Evolutionary conservation across 2,329 filamentous ascomycete genomes (phyloP).

Genomic region (Aspergillus latus): DNA sequence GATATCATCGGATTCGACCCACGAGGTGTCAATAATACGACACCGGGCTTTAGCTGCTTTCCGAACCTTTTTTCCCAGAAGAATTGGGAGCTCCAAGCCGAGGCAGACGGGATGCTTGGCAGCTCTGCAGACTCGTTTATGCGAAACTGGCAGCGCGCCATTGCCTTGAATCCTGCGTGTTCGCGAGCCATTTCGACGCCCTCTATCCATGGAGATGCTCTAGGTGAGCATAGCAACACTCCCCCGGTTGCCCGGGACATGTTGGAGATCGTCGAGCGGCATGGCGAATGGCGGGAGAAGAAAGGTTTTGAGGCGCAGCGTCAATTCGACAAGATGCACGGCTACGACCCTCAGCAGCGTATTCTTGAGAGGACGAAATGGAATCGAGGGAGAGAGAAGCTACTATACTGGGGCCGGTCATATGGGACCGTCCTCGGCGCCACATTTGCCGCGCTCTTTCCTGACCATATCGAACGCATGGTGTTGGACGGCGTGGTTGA

Average conservation of each 20-base stretch:
- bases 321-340: constrained; percentile 17
- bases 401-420: constrained; percentile 46
- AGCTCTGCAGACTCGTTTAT: constrained; percentile 29
- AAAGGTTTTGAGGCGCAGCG: constrained; percentile 29
- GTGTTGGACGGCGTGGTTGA: constrained; percentile 42
- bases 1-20: constrained; percentile 49
- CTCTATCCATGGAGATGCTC: constrained; percentile 21
- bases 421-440: constrained; percentile 50
- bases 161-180: constrained; percentile 36
- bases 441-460: constrained; percentile 49
- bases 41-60: constrained; percentile 43
- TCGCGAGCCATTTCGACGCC: constrained; percentile 25
- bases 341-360: constrained; percentile 20
- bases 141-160: constrained; percentile 35
- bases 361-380: constrained; percentile 32
- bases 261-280: constrained; percentile 39
- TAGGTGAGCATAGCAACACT: constrained; percentile 37
- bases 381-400: constrained; percentile 28
- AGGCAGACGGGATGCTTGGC: constrained; percentile 39
- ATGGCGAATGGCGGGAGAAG: constrained; percentile 40
- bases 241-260: constrained; percentile 36
- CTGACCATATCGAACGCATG: constrained; percentile 36
- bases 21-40: constrained; percentile 45
- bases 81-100: constrained; percentile 36
- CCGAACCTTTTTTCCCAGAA: constrained; percentile 30